A percentile compares a stretch with the other conserved stretches of the same genome.
Evolutionary conservation across 768 basidiomycete genomes (phyloP).

Genomic region (Cyclocybe cylindracea): DNA sequence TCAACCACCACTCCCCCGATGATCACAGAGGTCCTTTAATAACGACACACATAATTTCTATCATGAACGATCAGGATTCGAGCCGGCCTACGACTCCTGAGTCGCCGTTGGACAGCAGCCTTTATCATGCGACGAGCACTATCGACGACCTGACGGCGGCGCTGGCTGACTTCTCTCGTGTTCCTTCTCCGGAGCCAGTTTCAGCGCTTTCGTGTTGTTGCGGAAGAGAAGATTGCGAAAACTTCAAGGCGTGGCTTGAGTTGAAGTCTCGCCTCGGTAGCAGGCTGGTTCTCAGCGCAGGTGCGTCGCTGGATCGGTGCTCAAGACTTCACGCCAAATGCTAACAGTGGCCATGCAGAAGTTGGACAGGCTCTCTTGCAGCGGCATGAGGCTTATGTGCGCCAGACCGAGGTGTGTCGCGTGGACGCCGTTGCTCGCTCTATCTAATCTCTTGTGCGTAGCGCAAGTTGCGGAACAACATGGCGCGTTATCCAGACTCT

Average conservation of each 20-base stretch:
- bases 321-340: not conserved
- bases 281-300: constrained; percentile 81
- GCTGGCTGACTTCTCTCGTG: constrained; percentile 68
- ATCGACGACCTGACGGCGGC: constrained; percentile 82
- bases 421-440: not conserved
- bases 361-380: constrained; percentile 88
- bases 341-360: constrained; percentile 49
- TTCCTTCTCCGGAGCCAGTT: constrained; percentile 72
- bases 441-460: constrained; percentile 7
- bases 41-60: not conserved
- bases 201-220: constrained; percentile 63
- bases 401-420: constrained; percentile 61
- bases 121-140: constrained; percentile 56
- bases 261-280: constrained; percentile 74
- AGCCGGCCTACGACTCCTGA: constrained; percentile 48
- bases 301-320: constrained; percentile 44
- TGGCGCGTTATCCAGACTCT: constrained; percentile 3
- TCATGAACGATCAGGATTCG: constrained; percentile 17
- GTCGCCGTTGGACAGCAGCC: constrained; percentile 50
- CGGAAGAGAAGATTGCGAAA: constrained; percentile 63
- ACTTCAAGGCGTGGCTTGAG: constrained; percentile 60
- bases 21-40: too few relatives aligned
- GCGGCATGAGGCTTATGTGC: constrained; percentile 84
- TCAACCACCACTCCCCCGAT: too few relatives aligned
- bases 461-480: constrained; percentile 18